Base-by-base conservation (phyloP, 2,329 filamentous ascomycete genomes). In the Neodidymelliopsis sp. region DNA sequence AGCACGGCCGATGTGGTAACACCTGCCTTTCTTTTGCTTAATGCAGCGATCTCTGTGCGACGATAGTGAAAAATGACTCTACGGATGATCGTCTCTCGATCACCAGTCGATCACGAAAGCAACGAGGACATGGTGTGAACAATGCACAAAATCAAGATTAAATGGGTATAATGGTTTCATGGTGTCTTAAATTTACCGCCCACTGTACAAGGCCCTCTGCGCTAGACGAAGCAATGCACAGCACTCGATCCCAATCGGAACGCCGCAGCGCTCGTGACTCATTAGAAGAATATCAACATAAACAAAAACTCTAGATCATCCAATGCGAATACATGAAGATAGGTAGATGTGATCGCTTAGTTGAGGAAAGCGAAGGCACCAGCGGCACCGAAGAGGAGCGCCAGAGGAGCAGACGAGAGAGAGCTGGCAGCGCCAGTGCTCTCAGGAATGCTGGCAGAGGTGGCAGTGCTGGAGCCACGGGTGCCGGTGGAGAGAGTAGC, bases 331-430 rank as follows among this genome's bases (percentile, higher is more conserved):
- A 55, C 51, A 51, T 60, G 46, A 35, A 46, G 43, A 56, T 31
- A 42, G 29, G 47, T 37, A 55, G 38, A 34, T 25, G 35, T 12
- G 33, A 36, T 31, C 43, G 49, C 57, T 66, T 74, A 74, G 56
- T 67, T 65, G 49, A 75, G 65, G 65, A 73, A 75, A 35, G 70
- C 68, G 48, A 77, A 67, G 24, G 73, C 75, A 45, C 71, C 75
- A 15, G 72, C 63, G 40, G 69, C 74, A 45, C 75, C 67, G 46
- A 76, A 60, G 49, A 75, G 65, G 40, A 50, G 47, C 40, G 47
- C 47, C 23, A 50, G 40, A 36, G 47, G 47, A 27, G 47, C 47
- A 3, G 47, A 45, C 13, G 47, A 77, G 61, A 25, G 74, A 69
- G 28, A 77, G 37, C 13, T 71, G 71, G 70, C 66, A 39, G 66